Conservation (phyloP, 805 yeast genomes). For the Sporopachydermia lactativora region DNA sequence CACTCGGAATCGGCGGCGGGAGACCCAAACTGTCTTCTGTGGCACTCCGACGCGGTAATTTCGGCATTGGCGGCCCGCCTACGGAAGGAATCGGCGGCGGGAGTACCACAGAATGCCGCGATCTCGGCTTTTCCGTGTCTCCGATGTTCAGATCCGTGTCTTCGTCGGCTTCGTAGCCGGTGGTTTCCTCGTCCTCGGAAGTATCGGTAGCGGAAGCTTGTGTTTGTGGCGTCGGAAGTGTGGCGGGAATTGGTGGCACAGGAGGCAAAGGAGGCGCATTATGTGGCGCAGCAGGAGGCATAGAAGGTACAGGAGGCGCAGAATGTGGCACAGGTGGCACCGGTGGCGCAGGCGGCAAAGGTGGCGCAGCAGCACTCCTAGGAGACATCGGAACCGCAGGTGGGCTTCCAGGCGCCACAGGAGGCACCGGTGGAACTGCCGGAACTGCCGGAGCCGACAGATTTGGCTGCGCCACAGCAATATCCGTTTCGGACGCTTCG, state of each 20-base stretch:
- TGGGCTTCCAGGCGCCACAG: too few relatives aligned
- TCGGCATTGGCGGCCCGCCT: slow-evolving; percentile 8
- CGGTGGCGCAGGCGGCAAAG: slow-evolving; percentile 19
- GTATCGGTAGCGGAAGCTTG: slow-evolving; percentile 5
- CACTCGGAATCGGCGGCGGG: neutral
- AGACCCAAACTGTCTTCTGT: slow-evolving; percentile 10
- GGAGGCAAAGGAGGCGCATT: slow-evolving; percentile 10
- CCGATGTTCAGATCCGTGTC: slow-evolving; percentile 23
- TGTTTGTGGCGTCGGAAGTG: slow-evolving; percentile 5
- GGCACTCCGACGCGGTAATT: slow-evolving; percentile 9
- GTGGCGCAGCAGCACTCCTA: neutral
- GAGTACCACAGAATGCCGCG: too few relatives aligned
- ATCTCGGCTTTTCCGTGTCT: slow-evolving; percentile 12
- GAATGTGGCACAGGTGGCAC: slow-evolving; percentile 2
- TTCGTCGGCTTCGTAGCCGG: slow-evolving; percentile 66
- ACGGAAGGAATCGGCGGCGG: slow-evolving; percentile 12
- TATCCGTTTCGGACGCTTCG: too few relatives aligned
- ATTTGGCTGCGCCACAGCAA: too few relatives aligned
- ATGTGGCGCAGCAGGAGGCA: slow-evolving; percentile 7
- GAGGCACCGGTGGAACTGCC: too few relatives aligned
- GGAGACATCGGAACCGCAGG: too few relatives aligned
- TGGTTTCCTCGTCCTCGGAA: slow-evolving; percentile 19
- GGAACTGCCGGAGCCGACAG: too few relatives aligned
- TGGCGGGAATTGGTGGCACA: slow-evolving; percentile 3
- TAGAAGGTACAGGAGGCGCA: slow-evolving; percentile 4